Conservation (phyloP, 1,139 yeast genomes). For the Sugiyamaella neomexicana region DNA sequence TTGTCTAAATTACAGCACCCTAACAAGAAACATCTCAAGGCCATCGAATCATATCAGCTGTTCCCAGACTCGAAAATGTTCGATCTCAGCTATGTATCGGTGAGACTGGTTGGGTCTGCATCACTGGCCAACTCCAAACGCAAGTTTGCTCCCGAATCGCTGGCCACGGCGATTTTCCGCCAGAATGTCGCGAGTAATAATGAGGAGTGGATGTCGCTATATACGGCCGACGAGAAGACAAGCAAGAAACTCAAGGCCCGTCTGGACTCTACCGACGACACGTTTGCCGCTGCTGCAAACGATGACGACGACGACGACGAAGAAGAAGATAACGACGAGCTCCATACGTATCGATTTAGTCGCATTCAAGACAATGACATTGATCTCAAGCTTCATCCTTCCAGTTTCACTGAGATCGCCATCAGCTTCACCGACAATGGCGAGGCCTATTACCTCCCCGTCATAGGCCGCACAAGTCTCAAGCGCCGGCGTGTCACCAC, state of each 20-base stretch:
- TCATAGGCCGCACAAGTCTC: constrained; percentile 74
- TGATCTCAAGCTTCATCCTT: constrained; percentile 52
- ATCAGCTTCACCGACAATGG: constrained; percentile 54
- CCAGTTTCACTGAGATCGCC: constrained; percentile 57
- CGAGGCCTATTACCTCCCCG: constrained; percentile 74
- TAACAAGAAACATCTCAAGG: constrained; percentile 65
- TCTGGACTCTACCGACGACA: constrained; percentile 36
- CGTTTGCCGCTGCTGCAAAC: constrained; percentile 45
- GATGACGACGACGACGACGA: constrained; percentile 47
- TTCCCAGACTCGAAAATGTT: constrained; percentile 87
- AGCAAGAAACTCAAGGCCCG: constrained; percentile 33
- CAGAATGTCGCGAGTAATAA: constrained; percentile 66
- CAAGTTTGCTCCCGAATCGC: constrained; percentile 39
- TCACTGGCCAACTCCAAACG: constrained; percentile 49
- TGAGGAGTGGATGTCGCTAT: constrained; percentile 83
- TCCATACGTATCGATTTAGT: constrained; percentile 51
- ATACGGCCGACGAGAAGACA: constrained; percentile 49
- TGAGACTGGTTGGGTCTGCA: constrained; percentile 82
- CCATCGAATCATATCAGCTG: constrained; percentile 76
- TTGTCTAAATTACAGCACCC: constrained; percentile 64
- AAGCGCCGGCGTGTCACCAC: constrained; percentile 77
- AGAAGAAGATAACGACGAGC: constrained; percentile 48
- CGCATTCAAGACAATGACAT: constrained; percentile 82
- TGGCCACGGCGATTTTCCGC: constrained; percentile 68
- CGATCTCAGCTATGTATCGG: constrained; percentile 71